Percentiles rank a stretch among this genome's conserved stretches.
Conservation (phyloP, 805 yeast species). For the Naumovozyma dairenensis region DNA sequence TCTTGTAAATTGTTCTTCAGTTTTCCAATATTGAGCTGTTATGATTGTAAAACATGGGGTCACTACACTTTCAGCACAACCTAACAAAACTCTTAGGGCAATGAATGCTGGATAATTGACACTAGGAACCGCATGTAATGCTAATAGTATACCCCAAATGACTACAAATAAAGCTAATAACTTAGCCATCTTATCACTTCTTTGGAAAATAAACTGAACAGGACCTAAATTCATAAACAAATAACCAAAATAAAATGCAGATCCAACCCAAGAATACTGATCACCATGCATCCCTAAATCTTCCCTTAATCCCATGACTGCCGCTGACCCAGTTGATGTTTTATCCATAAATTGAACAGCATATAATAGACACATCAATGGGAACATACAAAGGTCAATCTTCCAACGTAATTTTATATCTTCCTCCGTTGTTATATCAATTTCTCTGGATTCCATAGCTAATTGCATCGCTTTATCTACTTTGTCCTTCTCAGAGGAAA, state of each 20-base stretch:
- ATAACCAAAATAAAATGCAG: conserved; percentile 58
- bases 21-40: conserved; percentile 50
- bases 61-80: conserved; percentile 43
- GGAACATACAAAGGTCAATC: conserved; percentile 42
- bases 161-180: conserved; percentile 39
- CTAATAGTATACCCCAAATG: conserved; percentile 53
- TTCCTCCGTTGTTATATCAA: conserved; percentile 26
- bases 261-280: conserved; percentile 46
- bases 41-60: conserved; percentile 49
- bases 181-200: conserved; percentile 44
- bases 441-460: conserved; percentile 29
- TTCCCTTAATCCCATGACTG: conserved; percentile 40
- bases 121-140: conserved; percentile 41
- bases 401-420: conserved; percentile 35
- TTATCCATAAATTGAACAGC: conserved; percentile 55
- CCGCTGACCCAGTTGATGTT: conserved; percentile 40
- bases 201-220: conserved; percentile 33
- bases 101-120: conserved; percentile 37
- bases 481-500: conserved; percentile 28
- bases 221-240: conserved; percentile 40
- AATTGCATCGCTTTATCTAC: conserved; percentile 39
- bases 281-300: conserved; percentile 37
- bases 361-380: conserved; percentile 41
- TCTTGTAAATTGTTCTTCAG: conserved; percentile 36
- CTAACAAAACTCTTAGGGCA: conserved; percentile 40